Evolutionary conservation across 2,329 filamentous ascomycete species (phyloP).

Genomic region (Pezicula radicicola): DNA sequence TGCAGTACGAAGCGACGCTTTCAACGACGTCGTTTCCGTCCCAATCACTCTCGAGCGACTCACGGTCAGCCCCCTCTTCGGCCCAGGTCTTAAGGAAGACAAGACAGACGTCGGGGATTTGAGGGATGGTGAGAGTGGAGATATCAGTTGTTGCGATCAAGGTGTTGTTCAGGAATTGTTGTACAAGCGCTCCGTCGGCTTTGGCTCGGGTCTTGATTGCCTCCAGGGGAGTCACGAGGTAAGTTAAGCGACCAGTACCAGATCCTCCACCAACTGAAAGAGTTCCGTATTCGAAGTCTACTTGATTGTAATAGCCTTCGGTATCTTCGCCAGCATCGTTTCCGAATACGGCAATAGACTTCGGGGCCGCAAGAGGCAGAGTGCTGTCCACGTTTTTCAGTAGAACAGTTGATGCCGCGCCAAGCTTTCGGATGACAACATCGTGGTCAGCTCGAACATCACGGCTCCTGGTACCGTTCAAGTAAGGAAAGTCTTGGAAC

Average conservation of each 20-base stretch:
- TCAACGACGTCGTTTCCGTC: background rate
- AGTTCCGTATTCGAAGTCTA: conserved; percentile 42
- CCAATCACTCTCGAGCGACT: background rate
- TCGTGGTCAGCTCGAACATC: conserved; percentile 45
- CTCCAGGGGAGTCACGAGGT: conserved; percentile 50
- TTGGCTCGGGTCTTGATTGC: conserved; percentile 48
- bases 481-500: background rate
- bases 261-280: conserved; percentile 45
- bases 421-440: conserved; percentile 37
- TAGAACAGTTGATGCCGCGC: conserved; percentile 57
- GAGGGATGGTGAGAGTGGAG: conserved; percentile 28
- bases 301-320: conserved; percentile 31
- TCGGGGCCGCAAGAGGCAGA: conserved; percentile 46
- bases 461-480: conserved; percentile 7
- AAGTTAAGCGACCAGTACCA: conserved; percentile 43
- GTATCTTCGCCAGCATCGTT: conserved; percentile 43
- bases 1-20: conserved; percentile 48
- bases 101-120: conserved; percentile 59
- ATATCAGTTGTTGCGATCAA: conserved; percentile 37
- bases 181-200: conserved; percentile 51
- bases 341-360: conserved; percentile 53
- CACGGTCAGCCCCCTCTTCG: conserved; percentile 66
- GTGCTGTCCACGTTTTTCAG: conserved; percentile 57
- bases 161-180: conserved; percentile 48
- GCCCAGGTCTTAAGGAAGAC: conserved; percentile 65